A percentile compares a stretch with the other conserved stretches of the same genome.
Conservation (phyloP, 495 filamentous ascomycete species). For the Aspergillus homomorphus region DNA sequence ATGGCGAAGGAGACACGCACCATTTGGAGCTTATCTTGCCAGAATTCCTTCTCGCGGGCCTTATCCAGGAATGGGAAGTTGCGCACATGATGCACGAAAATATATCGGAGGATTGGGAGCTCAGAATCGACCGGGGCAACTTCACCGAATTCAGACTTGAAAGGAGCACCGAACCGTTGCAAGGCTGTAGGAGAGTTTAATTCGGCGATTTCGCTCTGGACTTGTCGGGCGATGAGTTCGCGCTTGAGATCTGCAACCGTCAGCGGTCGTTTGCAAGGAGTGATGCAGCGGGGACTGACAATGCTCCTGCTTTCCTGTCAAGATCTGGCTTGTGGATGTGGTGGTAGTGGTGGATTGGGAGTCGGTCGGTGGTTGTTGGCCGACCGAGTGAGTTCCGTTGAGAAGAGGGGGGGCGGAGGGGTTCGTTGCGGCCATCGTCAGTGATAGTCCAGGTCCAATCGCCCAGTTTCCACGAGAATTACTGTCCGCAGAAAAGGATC, state of each 20-base stretch:
- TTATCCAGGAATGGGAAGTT: conserved; percentile 97
- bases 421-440: conserved; percentile 19
- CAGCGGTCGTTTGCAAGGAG: conserved; percentile 13
- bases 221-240: conserved; percentile 87
- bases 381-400: conserved; percentile 11
- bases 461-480: not conserved
- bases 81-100: conserved; percentile 96
- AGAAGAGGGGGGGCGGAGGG: not conserved
- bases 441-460: conserved; percentile 9
- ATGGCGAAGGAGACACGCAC: conserved; percentile 50
- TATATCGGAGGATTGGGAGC: conserved; percentile 88
- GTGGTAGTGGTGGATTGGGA: conserved; percentile 4
- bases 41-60: conserved; percentile 97
- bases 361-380: conserved; percentile 1
- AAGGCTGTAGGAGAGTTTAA: conserved; percentile 92
- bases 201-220: conserved; percentile 82
- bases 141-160: conserved; percentile 87
- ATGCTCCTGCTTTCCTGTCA: conserved; percentile 98
- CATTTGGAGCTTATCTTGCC: conserved; percentile 96
- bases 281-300: conserved; percentile 53
- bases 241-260: conserved; percentile 81
- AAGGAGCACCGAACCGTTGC: conserved; percentile 92
- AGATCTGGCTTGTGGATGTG: conserved; percentile 50
- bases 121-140: conserved; percentile 92
- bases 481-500: not conserved